Evolutionary conservation across 78 protist genomes (phyloP).

Genomic region (Isochrysis galbana): DNA sequence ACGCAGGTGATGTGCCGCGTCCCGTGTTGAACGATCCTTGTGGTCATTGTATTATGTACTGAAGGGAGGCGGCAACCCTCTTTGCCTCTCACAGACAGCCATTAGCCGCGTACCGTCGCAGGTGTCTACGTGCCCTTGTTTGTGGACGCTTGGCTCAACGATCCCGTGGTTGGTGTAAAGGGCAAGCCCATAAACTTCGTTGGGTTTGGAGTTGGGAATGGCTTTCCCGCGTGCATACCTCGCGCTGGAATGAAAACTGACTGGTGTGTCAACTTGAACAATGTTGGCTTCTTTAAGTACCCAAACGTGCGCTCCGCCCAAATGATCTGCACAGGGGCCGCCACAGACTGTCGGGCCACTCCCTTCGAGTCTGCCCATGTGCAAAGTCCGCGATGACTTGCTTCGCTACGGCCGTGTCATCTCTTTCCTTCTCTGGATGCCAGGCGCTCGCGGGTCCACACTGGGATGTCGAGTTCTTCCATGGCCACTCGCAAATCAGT

Average conservation of each 20-base stretch:
- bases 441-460: not conserved
- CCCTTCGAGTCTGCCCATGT: no score
- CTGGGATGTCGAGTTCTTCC: constrained; percentile 1
- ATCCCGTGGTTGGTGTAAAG: not conserved
- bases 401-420: no score
- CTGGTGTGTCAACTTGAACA: not conserved
- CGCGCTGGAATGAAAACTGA: not conserved
- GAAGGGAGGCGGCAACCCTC: no score
- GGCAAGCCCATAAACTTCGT: not conserved
- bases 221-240: not conserved
- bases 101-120: no score
- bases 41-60: no score
- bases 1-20: no score
- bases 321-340: no score
- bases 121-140: not conserved
- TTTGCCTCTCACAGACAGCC: no score
- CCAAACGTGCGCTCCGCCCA: no score
- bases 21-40: no score
- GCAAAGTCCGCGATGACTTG: no score
- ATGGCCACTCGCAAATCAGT: not conserved
- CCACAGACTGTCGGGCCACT: no score
- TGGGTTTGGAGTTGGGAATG: not conserved
- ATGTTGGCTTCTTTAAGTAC: not conserved
- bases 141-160: not conserved
- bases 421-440: not conserved